Evolutionary conservation across 1,284 basidiomycete genomes (phyloP).

Genomic region (Cryptococcus sp.): DNA sequence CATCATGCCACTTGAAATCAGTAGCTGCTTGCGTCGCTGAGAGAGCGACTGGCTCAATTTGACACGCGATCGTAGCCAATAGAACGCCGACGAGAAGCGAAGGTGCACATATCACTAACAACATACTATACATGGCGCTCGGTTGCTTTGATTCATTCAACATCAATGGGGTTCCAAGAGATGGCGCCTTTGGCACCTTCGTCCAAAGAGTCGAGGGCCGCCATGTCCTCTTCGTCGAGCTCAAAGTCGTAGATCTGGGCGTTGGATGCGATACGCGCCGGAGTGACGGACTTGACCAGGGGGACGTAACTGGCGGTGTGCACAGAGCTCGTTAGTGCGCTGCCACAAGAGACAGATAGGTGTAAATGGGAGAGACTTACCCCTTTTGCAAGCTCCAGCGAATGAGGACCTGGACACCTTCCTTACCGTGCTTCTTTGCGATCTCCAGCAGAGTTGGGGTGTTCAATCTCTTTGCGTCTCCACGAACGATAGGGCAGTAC

Average conservation of each 20-base stretch:
- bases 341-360: neutral
- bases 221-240: conserved; percentile 65
- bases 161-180: conserved; percentile 18
- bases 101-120: too few relatives aligned
- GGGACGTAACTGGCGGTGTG: conserved; percentile 61
- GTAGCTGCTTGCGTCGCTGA: too few relatives aligned
- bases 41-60: too few relatives aligned
- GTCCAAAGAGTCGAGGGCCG: conserved; percentile 59
- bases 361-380: conserved; percentile 53
- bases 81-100: too few relatives aligned
- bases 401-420: conserved; percentile 70
- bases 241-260: conserved; percentile 69
- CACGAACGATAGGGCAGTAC: conserved; percentile 71
- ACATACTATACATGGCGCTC: too few relatives aligned
- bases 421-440: conserved; percentile 64
- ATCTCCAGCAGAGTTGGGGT: conserved; percentile 39
- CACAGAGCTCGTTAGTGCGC: neutral
- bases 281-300: conserved; percentile 73
- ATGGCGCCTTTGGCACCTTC: conserved; percentile 41
- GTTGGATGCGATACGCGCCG: conserved; percentile 68
- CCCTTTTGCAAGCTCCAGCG: conserved; percentile 80
- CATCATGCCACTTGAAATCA: too few relatives aligned
- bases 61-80: too few relatives aligned
- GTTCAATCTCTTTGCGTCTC: conserved; percentile 4
- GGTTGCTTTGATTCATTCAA: neutral